Evolutionary conservation across 2,329 filamentous ascomycete species (phyloP), one percentile per base, ranked within the genome.

Genomic region (Aspergillus puulaauensis): DNA sequence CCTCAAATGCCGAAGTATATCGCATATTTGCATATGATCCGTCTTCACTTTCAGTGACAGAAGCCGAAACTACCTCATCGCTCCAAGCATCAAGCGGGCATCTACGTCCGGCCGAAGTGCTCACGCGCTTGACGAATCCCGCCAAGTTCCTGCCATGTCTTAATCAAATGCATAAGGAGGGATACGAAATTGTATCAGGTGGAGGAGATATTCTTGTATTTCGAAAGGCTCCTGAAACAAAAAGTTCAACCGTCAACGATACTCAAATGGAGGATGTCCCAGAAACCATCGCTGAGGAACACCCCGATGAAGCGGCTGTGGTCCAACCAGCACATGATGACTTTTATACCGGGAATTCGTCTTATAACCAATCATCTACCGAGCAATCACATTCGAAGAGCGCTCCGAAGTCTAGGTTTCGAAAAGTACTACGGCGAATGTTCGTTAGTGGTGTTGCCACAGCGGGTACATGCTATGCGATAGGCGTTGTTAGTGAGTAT

Each of bases 141-240:
- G 71, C 72, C n/a, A 74, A 73, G 37, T 79, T 79, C 46, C 60
- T 79, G 2, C 71, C 72, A 3, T 71, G 75, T 54, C 75, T 79
- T 39, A 65, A 67, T 5, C 59, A 66, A 27, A 71, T 79, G 67
- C 66, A 73, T 52, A 53, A 63, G 24, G 70, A 75, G 39, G 77
- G 77, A 3, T 79, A 77, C 52, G 74, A 77, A 15, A 73, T 80
- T 39, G 71, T 73, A 11, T 75, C 73, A 5, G 77, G 77, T 1
- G 71, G 72, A 14, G 72, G 71, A 9, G 70, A 79, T 57, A 70
- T 77, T n/a, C 68, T 78, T 39, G 69, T 77, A 7, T 77, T 78
- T 56, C 69, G 61, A 46, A 72, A 68, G n/a, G 40, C 54, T 3
- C 46, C 46, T 31, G 44, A 27, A 11, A 17, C 47, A 8, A n/a